Evolutionary conservation across 768 basidiomycete species (phyloP), one percentile per base, ranked within the genome.

Genomic region (Panus rudis): DNA sequence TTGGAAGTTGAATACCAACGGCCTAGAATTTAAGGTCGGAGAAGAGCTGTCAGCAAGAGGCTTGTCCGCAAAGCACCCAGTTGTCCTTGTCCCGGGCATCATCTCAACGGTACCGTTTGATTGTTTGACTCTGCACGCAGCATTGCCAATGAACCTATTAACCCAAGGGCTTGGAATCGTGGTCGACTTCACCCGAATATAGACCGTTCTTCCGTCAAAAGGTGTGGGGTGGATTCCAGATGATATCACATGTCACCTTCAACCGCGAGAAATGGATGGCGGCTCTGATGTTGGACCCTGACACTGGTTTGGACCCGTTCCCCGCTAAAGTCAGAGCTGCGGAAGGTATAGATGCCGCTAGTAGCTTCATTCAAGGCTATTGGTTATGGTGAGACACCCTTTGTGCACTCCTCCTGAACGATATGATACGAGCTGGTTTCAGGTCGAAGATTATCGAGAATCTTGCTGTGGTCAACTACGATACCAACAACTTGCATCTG

Each of bases 361-460:
- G 84, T 49, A 82, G 72, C 52, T 84, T 90, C 52, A 78, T 92
- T 44, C 80, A 83, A 58, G 92, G 93, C 1, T 99, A 92, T 59
- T 98, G 92, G 93, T 79, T 94, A 41, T 94, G 92, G 90, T 82
- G 55, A 41, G 66, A 49, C 22, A 22, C 21, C 11, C 8, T 34
- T 24, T 2, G 42, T 16, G 24, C n/a, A 10, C 10, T 21, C 19
- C 6, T n/a, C 22, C 16, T 27, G 16, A 14, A 28, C 27, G 35
- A 37, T 22, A 10, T 25, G 6, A 31, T 13, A 31, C 4, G 12
- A 30, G 28, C 6, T 2, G 10, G 21, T 37, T 8, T 17, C 39
- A 86, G 86, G 86, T 81, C 84, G 1, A 92, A 93, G 62, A 87
- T 96, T 40, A 79, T 98, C 8, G 88, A 97, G 63, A 98, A 99